Base-by-base conservation (phyloP, 2,329 filamentous ascomycete species). In the Hymenoscyphus infarciens region DNA sequence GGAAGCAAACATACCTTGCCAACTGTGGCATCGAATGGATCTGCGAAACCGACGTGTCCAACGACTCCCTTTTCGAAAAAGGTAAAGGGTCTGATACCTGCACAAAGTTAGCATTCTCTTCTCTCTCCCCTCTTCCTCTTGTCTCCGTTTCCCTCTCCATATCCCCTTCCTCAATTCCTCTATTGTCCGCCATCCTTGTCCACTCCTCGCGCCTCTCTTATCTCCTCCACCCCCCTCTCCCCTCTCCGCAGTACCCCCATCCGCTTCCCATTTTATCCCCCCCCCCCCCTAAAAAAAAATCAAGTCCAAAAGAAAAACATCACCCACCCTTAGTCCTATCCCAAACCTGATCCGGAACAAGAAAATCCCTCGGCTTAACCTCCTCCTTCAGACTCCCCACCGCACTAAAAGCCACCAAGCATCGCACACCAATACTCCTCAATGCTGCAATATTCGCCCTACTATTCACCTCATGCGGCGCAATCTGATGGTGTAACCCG, bases 361-460 rank as follows among this genome's bases (percentile, higher is more conserved):
- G 91, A 76, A 99, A 99, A 81, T 99, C 95, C 79, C 95, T 89
- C 53, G 95, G 95, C 78, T 90, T 91, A 76, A 99, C 94, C 73
- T 92, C 86, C 80, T 97, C 95, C 75, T 90, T 91, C 74, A 99
- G 81, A 72, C 89, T 94, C 66, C 95, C 95, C 62, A 99, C 95
- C 57, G 95, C 95, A 67, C 89, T 94, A 81, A 99, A 99, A 67
- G 94, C 92, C 74, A 99, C 91, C 75, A 98, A 86, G 75, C 87
- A 90, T 73, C 93, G 88, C 55, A 98, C 95, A 69, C 95, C 95
- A 65, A 99, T 82, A 71, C 86, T 87, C 68, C 95, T 88, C 66
- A 99, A 83, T n/a, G 95, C 95, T n/a, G 95, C 94, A 73, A 99
- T 96, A 81, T 98, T 99, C 77, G 95, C 95, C 67, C 91, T 91